Base-by-base conservation (phyloP, 2,329 filamentous ascomycete species). In the Sporothrix brunneoviolacea region DNA sequence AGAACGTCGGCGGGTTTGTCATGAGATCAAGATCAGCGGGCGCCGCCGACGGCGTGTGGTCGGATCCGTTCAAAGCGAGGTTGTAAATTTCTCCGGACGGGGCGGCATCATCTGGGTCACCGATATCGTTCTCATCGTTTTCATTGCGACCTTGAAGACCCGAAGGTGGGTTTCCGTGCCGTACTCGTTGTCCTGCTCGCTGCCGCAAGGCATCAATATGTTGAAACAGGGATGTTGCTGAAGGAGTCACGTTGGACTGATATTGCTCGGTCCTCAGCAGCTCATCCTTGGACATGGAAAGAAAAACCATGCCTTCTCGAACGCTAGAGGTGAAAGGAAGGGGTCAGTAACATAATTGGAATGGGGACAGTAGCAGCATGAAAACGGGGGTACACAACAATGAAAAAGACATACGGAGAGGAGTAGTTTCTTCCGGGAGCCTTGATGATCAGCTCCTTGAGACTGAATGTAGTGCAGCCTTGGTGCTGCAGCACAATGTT, bases 251-350 rank as follows among this genome's bases (percentile, higher is more conserved):
- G 6, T 32, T 28, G 10, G 53, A 49, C 57, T 88, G 80, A 63
- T 91, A 91, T 54, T 82, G 77, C 7, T 85, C 78, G 10, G 88
- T 93, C 52, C 84, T 77, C 18, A 74, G 78, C 38, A 93, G 71
- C 54, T 93, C 84, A 58, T 94, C 83, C 33, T 83, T 79, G 36
- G 82, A 79, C 91, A 96, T 95, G 40, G 88, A 80, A 24, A 97
- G 77, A 62, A 96, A 96, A 1, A 97, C 80, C 77, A 96, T 84
- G 39, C 93, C 91, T 75, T 95, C 87, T 67, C 91, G 84, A 48
- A 95, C 84, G 48, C 88, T 91, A 15, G 12, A 13, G 2, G 19
- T 12, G 10, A 28, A 28, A 28, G 6, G n/a, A 12, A 12, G 7
- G 9, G 12, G 30, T 33, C 15, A 33, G 30, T 4, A 33, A 15